Percentiles rank a stretch among this genome's conserved stretches.
phyloP scores from a whole-genome alignment of 768 basidiomycete genomes.

The Tylopilus subfusipes region DNA sequence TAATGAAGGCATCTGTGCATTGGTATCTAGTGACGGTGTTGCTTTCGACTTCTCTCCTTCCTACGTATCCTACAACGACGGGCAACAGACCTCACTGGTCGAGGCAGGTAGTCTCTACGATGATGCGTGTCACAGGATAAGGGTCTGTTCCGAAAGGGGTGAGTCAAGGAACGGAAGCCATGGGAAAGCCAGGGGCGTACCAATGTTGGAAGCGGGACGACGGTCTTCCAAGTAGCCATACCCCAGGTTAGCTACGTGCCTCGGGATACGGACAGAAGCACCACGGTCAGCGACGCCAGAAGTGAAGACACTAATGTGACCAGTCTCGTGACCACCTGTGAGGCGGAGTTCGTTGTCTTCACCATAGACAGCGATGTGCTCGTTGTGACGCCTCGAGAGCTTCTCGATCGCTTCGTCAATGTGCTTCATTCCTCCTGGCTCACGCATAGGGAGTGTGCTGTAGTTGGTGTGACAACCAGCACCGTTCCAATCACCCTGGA shows the following conservation, averaged over 20 bases:
- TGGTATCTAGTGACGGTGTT: conserved; percentile 23
- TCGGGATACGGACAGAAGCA: conserved; percentile 93
- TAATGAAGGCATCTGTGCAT: conserved; percentile 1
- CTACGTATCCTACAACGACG: conserved; percentile 12
- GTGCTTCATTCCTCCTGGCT: conserved; percentile 85
- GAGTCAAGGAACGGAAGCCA: neutral
- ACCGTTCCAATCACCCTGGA: conserved; percentile 98
- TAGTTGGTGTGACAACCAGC: conserved; percentile 99
- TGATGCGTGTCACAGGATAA: conserved; percentile 88
- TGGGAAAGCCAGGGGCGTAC: conserved; percentile 36
- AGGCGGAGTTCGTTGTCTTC: conserved; percentile 96
- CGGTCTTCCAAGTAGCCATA: conserved; percentile 96
- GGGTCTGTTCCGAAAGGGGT: conserved; percentile 55
- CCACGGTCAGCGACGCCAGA: conserved; percentile 98
- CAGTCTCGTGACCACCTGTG: conserved; percentile 97
- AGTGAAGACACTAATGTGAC: conserved; percentile 86
- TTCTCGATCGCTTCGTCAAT: conserved; percentile 96
- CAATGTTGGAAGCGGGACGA: conserved; percentile 97
- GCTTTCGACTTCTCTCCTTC: conserved; percentile 9
- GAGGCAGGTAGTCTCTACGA: conserved; percentile 83
- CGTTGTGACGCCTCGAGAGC: conserved; percentile 82
- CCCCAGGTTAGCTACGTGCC: conserved; percentile 89
- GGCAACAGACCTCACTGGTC: conserved; percentile 43
- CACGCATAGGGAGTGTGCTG: conserved; percentile 92
- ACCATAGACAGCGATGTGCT: conserved; percentile 97